Evolutionary conservation across 306 rosid genomes (phyloP), one percentile per base, ranked within the genome.

Genomic region (Cucurbita pepo): DNA sequence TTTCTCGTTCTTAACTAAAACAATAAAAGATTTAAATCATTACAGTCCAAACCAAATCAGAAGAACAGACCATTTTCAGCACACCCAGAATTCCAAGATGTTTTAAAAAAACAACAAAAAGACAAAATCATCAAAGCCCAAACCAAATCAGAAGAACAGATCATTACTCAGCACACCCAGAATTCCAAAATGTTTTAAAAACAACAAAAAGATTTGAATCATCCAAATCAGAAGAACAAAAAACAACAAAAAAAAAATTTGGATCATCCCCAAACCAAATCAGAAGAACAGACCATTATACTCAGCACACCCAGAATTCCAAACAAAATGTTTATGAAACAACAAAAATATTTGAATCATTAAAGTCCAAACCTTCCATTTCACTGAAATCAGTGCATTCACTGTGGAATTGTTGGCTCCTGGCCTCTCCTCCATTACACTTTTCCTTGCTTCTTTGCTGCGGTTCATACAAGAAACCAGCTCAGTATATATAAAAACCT

Each of bases 401-500:
- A 94, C 65, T 71, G 89, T 87, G 14, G 87, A 77, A 71, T 43
- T 80, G 47, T 64, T 82, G 3, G 84, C 45, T 59, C 81, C 92
- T 15, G 88, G 88, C 71, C 86, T 62, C 76, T 87, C 95, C 82
- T 86, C 99, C 47, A 71, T 52, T 18, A 89, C 62, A 48, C 21
- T 72, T 78, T 81, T 91, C 84, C 97, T 91, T 61, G 88, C 90
- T 78, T 89, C 97, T 77, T 88, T 89, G 79, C 92, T 84, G 79
- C 79, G 80, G 8, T 14, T 5, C 5, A 47, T 2, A 30, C 55
- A 18, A 30, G 14, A 51, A 48, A 1, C 30, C 34, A 4, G 14
- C 14, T 52, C n/a, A 71, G 38, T 70, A 7, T 34, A 7, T 34
- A 48, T 40, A 8, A 16, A 12, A 5, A 3, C n/a, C 13, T 38